These are phyloP conservation scores for Phanerochaete sordida DNA, from an alignment of 768 basidiomycete species.

Conservation along the genomic window DNA sequence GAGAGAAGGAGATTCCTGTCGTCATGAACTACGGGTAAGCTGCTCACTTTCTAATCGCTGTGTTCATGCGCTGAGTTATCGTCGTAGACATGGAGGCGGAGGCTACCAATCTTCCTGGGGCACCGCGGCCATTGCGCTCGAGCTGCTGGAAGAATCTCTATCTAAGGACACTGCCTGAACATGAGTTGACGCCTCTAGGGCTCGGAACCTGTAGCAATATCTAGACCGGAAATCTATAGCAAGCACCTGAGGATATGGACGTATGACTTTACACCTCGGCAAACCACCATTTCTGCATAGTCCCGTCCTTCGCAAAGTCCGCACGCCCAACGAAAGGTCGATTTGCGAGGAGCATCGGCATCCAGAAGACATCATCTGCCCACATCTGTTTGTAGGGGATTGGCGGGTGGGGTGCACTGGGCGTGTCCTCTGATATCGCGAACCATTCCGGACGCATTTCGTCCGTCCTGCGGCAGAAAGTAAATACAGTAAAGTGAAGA, in stretches of 20 bases:
- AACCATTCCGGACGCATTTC: constrained; percentile 91
- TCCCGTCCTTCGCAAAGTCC: constrained; percentile 33
- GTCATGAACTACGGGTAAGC: constrained; percentile 70
- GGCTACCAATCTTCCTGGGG: constrained; percentile 69
- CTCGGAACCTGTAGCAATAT: no score
- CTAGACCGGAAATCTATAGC: background rate
- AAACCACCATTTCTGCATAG: constrained; percentile 35
- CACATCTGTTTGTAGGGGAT: constrained; percentile 66
- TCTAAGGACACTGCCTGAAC: background rate
- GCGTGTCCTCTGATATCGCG: constrained; percentile 26
- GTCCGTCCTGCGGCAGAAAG: constrained; percentile 54
- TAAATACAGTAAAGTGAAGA: background rate
- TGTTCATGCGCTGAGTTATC: background rate
- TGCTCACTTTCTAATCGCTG: constrained; percentile 16
- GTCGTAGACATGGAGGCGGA: constrained; percentile 53
- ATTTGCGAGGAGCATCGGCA: constrained; percentile 52
- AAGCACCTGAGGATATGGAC: background rate
- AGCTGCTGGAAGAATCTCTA: constrained; percentile 43
- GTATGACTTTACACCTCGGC: constrained; percentile 7
- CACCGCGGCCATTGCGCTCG: constrained; percentile 47
- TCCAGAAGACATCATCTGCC: constrained; percentile 65
- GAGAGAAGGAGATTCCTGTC: constrained; percentile 38
- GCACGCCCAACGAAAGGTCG: constrained; percentile 45
- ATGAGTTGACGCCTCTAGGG: no score
- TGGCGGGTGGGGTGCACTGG: constrained; percentile 19